Percentiles rank a stretch among this genome's conserved stretches.
These are phyloP conservation scores for Marsdenia floribunda DNA, from an alignment of 257 asterid genomes.

Conservation along the genomic window DNA sequence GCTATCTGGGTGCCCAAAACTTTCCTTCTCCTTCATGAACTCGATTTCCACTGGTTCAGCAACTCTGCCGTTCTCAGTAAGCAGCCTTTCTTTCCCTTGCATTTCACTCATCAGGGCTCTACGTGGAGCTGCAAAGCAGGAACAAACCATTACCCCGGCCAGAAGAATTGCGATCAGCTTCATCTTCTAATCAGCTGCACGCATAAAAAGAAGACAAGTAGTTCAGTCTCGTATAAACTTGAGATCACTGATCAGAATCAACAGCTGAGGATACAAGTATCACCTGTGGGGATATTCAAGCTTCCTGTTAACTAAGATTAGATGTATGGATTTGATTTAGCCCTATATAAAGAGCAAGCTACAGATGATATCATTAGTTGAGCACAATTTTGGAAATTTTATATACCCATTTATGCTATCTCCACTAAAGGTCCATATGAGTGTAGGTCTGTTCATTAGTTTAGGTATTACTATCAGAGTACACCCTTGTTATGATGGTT, in stretches of 20 bases:
- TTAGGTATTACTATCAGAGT: not conserved
- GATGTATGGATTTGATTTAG: not conserved
- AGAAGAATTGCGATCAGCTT: not conserved
- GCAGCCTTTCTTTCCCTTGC: not conserved
- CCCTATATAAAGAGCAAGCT: not conserved
- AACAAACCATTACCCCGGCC: not conserved
- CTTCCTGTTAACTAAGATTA: not conserved
- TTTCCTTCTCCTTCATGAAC: not conserved
- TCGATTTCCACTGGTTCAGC: not conserved
- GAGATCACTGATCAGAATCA: not conserved
- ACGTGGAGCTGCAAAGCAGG: constrained; percentile 3
- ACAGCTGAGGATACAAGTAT: not conserved
- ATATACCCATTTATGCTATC: constrained; percentile 23
- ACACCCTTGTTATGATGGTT: not conserved
- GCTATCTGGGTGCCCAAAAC: constrained; percentile 7
- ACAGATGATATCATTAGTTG: not conserved
- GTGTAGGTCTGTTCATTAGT: constrained; percentile 23
- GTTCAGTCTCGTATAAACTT: not conserved
- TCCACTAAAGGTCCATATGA: constrained; percentile 27
- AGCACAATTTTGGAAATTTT: not conserved
- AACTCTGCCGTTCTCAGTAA: not conserved
- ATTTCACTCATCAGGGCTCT: not conserved
- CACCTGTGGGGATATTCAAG: not conserved
- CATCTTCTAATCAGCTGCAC: constrained; percentile 1
- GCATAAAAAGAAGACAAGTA: not conserved